These are phyloP conservation scores for Elongisporangium prolatum DNA, from an alignment of 352 stramenopile genomes.

Conservation along the genomic window DNA sequence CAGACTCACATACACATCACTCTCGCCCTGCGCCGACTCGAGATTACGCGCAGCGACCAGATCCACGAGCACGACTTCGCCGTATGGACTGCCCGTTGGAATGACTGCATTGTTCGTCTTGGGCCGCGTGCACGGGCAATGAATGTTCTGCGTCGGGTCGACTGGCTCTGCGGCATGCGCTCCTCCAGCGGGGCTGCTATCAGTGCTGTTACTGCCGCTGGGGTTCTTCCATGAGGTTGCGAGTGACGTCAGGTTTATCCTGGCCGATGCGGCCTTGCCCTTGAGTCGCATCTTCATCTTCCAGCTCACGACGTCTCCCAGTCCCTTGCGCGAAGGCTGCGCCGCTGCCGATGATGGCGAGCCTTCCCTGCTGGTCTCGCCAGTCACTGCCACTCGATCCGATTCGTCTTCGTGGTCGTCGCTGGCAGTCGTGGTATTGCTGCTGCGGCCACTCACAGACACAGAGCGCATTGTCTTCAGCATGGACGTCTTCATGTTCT, in stretches of 20 bases:
- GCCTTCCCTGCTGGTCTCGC: neutral
- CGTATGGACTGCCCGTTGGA: conserved; percentile 43
- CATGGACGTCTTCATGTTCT: neutral
- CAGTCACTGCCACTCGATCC: neutral
- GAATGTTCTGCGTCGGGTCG: conserved; percentile 41
- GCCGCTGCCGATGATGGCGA: neutral
- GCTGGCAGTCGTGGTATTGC: neutral
- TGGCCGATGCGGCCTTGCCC: conserved; percentile 11
- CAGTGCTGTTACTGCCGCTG: conserved; percentile 13
- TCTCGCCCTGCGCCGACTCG: conserved; percentile 35
- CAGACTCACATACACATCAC: conserved; percentile 41
- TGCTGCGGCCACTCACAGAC: neutral
- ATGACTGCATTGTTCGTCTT: conserved; percentile 16
- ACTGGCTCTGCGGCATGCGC: conserved; percentile 22
- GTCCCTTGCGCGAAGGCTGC: neutral
- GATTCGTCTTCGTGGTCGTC: neutral
- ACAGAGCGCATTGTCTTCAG: neutral
- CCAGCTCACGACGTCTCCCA: conserved; percentile 29
- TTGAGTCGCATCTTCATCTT: conserved; percentile 41
- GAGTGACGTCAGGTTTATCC: conserved; percentile 43
- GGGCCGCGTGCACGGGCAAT: conserved; percentile 26
- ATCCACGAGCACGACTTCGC: conserved; percentile 63
- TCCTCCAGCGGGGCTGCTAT: conserved; percentile 6
- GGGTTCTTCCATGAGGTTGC: conserved; percentile 48
- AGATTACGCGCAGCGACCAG: conserved; percentile 53